A percentile compares a stretch with the other conserved stretches of the same genome.
phyloP scores from a whole-genome alignment of 2,329 filamentous ascomycete species.

The Fonsecaea erecta region DNA sequence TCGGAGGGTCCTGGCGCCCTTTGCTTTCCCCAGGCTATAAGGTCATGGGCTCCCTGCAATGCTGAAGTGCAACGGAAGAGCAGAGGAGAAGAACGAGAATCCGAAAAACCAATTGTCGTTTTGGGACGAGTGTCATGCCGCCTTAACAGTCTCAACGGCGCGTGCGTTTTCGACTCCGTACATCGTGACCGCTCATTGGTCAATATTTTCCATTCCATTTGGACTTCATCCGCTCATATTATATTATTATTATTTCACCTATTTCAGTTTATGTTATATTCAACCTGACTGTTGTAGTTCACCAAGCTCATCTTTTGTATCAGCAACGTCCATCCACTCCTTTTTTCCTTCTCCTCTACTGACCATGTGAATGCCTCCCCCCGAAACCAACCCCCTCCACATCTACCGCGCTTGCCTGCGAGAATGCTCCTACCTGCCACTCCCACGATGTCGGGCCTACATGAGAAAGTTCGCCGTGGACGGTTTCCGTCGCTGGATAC shows the following conservation, averaged over 20 bases:
- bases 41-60: neutral
- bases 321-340: neutral
- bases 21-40: neutral
- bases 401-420: constrained; percentile 62
- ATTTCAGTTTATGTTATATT: too few relatives aligned
- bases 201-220: neutral
- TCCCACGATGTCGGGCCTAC: constrained; percentile 58
- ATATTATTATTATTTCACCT: too few relatives aligned
- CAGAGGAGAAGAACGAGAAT: neutral
- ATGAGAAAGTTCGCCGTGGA: constrained; percentile 54
- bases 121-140: neutral
- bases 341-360: neutral
- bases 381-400: constrained; percentile 44
- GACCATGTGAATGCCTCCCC: constrained; percentile 19
- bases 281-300: too few relatives aligned
- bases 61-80: neutral
- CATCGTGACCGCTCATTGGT: neutral
- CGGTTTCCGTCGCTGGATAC: constrained; percentile 52
- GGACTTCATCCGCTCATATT: neutral
- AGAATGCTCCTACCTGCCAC: constrained; percentile 65
- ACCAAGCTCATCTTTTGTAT: too few relatives aligned
- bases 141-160: neutral
- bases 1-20: neutral
- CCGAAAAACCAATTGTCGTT: neutral
- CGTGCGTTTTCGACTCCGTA: neutral